Percentiles rank a stretch among this genome's conserved stretches.
Evolutionary conservation across 345 rosid genomes (phyloP).

Genomic region (Euphorbia tirucalli): DNA sequence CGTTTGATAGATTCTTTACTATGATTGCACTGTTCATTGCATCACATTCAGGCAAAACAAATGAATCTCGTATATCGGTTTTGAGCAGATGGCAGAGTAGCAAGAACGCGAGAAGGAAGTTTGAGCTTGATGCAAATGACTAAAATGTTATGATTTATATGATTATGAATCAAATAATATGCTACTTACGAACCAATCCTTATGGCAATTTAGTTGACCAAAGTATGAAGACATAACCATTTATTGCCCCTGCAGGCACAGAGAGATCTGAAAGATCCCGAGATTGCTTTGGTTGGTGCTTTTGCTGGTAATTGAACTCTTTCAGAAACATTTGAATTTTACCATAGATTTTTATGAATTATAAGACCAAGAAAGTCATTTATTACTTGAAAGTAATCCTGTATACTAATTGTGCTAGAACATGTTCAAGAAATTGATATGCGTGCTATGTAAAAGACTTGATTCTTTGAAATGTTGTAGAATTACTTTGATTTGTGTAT

Average conservation of each 20-base stretch:
- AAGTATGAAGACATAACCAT: neutral
- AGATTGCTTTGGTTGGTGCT: slow-evolving; percentile 85
- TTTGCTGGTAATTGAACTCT: slow-evolving; percentile 57
- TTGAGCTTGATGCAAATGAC: too few species aligned
- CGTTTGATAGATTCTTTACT: neutral
- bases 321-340: neutral
- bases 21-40: neutral
- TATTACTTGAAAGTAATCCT: neutral
- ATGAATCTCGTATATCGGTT: neutral
- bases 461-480: neutral
- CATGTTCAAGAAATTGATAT: neutral
- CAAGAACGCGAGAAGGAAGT: too few species aligned
- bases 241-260: slow-evolving; percentile 41
- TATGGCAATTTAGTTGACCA: neutral
- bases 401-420: neutral
- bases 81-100: too few species aligned
- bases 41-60: neutral
- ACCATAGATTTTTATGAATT: neutral
- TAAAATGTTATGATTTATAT: too few species aligned
- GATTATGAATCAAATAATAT: too few species aligned
- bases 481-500: too few species aligned
- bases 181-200: too few species aligned
- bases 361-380: neutral
- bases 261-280: slow-evolving; percentile 80
- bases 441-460: neutral